A percentile compares a stretch with the other conserved stretches of the same genome.
Conservation (phyloP, 257 asterid species). For the Petunia axillaris region DNA sequence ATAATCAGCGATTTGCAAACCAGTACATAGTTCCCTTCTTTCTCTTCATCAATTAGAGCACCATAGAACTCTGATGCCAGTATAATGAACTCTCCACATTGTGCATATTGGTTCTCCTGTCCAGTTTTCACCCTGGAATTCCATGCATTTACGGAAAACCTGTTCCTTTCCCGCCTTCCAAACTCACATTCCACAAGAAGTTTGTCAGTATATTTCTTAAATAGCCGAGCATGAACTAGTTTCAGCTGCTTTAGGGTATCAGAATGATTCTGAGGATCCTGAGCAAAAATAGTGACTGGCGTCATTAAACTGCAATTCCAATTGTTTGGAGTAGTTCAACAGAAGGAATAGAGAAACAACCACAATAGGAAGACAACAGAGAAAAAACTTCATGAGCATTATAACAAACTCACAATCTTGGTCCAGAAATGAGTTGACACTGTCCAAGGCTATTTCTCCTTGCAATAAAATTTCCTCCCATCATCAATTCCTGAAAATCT, state of each 20-base stretch:
- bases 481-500: too few species aligned
- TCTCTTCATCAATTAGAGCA: constrained; percentile 53
- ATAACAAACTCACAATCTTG: too few species aligned
- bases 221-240: constrained; percentile 60
- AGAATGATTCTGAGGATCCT: constrained; percentile 56
- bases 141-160: constrained; percentile 90
- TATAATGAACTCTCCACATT: constrained; percentile 73
- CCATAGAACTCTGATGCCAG: constrained; percentile 78
- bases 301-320: constrained; percentile 85
- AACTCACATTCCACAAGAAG: constrained; percentile 81
- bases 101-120: constrained; percentile 58
- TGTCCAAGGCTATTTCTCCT: too few species aligned
- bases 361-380: constrained; percentile 69
- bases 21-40: constrained; percentile 54
- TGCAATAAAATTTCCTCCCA: too few species aligned
- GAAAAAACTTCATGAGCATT: constrained; percentile 89
- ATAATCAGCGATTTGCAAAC: constrained; percentile 73
- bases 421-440: too few species aligned
- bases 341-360: constrained; percentile 74
- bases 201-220: constrained; percentile 62
- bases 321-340: constrained; percentile 59
- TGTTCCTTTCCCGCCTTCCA: constrained; percentile 81
- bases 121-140: constrained; percentile 78
- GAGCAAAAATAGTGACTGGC: constrained; percentile 64
- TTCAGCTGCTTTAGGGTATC: constrained; percentile 73